Base-by-base conservation (phyloP, 2,329 filamentous ascomycete genomes). In the Chrysoporthe austroafricana region DNA sequence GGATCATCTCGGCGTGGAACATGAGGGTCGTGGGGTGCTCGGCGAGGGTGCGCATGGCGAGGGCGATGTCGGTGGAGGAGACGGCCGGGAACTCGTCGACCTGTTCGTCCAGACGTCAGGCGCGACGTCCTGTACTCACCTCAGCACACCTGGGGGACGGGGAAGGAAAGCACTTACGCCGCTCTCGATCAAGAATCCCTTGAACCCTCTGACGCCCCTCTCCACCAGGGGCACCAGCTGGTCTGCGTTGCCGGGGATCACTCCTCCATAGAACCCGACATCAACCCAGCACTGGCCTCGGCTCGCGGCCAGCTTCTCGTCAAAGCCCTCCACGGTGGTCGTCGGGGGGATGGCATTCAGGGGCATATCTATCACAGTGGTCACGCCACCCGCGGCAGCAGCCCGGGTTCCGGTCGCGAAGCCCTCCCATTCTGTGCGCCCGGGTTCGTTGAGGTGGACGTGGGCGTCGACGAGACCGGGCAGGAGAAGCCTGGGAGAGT, bases 1-100 rank as follows among this genome's bases (percentile, higher is more conserved):
- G 94, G 14, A 96, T 90, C 94, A 97, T 98, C 79, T 99, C 96
- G 66, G 96, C 96, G 77, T 99, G 96, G 82, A 99, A 99, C 95
- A 99, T 98, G 74, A 98, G 88, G 0, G 94, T 97, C 2, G 96
- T 98, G 21, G 93, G 86, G 64, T 90, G 86, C 73, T 93, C 89
- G 69, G 92, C 91, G 70, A 99, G 86, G 59, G 91, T 92, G 42
- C 84, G 83, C 87, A 99, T 94, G 56, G 92, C 94, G 50, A 91
- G 86, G 1, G 86, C 83, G 67, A 98, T 91, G 77, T 98, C 96
- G 16, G 80, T 78, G 1, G 92, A 85, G 0, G 91, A 91, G n/a
- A 98, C 90, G 36, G 94, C 93, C 0, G 96, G 96, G 78, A 99
- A 99, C 76, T 99, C 96, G 57, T 97, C 93, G 57, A 97, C 92